Evolutionary conservation across 2,329 filamentous ascomycete genomes (phyloP).

Genomic region (Stachybotrys elegans): DNA sequence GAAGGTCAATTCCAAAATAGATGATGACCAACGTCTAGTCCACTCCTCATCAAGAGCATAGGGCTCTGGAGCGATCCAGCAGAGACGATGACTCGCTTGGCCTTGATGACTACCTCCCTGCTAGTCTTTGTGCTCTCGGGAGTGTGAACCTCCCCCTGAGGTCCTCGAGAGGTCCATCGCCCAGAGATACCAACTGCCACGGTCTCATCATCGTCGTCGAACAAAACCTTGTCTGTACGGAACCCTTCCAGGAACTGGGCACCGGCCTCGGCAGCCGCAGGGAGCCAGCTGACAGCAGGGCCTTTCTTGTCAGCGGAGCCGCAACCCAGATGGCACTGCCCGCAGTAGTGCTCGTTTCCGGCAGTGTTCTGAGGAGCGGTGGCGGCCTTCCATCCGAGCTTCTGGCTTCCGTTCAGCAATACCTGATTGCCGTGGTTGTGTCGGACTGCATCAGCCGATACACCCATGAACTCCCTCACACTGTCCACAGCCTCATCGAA

Average conservation of each 20-base stretch:
- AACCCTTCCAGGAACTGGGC: constrained; percentile 84
- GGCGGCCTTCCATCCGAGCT: constrained; percentile 66
- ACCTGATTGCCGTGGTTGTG: constrained; percentile 70
- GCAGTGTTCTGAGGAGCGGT: constrained; percentile 76
- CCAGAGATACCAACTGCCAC: constrained; percentile 66
- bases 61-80: constrained; percentile 74
- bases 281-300: constrained; percentile 70
- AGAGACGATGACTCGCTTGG: constrained; percentile 76
- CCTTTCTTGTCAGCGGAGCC: constrained; percentile 72
- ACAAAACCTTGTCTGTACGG: constrained; percentile 63
- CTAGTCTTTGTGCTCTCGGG: constrained; percentile 40
- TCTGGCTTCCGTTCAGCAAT: constrained; percentile 69
- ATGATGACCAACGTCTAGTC: constrained; percentile 52
- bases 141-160: constrained; percentile 51
- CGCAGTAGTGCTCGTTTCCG: constrained; percentile 68
- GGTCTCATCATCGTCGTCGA: constrained; percentile 51
- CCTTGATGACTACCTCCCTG: constrained; percentile 65
- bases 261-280: constrained; percentile 71
- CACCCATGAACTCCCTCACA: constrained; percentile 76
- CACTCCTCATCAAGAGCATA: constrained; percentile 69
- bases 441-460: constrained; percentile 56
- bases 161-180: constrained; percentile 68
- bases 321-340: constrained; percentile 57
- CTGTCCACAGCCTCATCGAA: constrained; percentile 78
- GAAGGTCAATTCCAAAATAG: neutral